Conservation (phyloP, 2,329 filamentous ascomycete genomes). For the Paramyrothecium sp. region DNA sequence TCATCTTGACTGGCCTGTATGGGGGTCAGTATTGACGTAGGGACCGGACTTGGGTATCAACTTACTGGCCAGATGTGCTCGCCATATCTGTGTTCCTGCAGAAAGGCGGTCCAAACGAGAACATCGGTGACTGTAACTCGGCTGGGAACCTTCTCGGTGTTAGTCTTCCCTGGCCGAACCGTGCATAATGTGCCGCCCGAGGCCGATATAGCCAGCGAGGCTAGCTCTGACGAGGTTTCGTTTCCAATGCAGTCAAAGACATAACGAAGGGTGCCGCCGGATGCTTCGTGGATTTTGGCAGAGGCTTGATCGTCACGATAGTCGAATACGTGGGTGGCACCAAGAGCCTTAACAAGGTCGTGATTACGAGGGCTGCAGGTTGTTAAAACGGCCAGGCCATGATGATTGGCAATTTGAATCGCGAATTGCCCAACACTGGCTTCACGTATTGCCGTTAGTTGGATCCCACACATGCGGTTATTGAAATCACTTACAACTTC, state of each 20-base stretch:
- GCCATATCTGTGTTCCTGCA: slow-evolving; percentile 36
- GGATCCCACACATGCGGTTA: too few species aligned
- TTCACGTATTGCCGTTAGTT: background rate
- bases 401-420: slow-evolving; percentile 29
- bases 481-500: slow-evolving; percentile 27
- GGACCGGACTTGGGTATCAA: background rate
- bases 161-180: slow-evolving; percentile 37
- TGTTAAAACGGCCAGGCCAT: slow-evolving; percentile 27
- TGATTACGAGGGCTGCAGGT: slow-evolving; percentile 31
- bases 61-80: slow-evolving; percentile 36
- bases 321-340: slow-evolving; percentile 35
- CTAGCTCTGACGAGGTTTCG: slow-evolving; percentile 25
- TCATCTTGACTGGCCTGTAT: background rate
- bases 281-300: slow-evolving; percentile 25
- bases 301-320: slow-evolving; percentile 34
- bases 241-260: slow-evolving; percentile 42
- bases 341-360: slow-evolving; percentile 24
- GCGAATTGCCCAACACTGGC: slow-evolving; percentile 14
- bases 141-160: slow-evolving; percentile 30
- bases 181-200: slow-evolving; percentile 32
- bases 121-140: slow-evolving; percentile 36
- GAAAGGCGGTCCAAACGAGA: slow-evolving; percentile 40
- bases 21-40: background rate
- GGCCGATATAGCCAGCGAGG: slow-evolving; percentile 21
- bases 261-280: slow-evolving; percentile 27